Conservation (phyloP, 352 stramenopile species). For the Phytophthora uliginosa region DNA sequence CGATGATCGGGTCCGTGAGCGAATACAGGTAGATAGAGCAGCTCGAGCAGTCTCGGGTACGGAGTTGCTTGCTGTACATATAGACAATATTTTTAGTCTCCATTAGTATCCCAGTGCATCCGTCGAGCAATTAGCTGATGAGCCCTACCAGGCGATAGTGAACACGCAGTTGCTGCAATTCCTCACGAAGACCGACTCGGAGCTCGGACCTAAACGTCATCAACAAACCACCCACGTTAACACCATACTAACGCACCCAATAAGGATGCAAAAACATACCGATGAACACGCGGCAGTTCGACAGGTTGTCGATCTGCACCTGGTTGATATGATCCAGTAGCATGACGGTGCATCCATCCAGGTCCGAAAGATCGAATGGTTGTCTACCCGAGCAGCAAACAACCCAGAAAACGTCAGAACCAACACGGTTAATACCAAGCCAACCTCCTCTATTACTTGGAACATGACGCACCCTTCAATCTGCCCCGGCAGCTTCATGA, state of each 20-base stretch:
- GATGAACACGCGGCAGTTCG: conserved; percentile 90
- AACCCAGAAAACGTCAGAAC: neutral
- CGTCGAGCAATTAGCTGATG: neutral
- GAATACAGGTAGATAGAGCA: conserved; percentile 92
- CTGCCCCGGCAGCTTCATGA: conserved; percentile 85
- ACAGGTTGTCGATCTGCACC: conserved; percentile 93
- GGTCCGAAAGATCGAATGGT: conserved; percentile 90
- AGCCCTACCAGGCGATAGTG: conserved; percentile 83
- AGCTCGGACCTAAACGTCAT: conserved; percentile 59
- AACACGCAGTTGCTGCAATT: conserved; percentile 93
- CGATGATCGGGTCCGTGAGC: conserved; percentile 94
- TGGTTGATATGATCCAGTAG: conserved; percentile 92
- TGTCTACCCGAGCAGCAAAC: conserved; percentile 49
- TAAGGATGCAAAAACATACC: conserved; percentile 23
- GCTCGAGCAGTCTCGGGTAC: conserved; percentile 85
- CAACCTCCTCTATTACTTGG: neutral
- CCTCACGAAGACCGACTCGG: conserved; percentile 92
- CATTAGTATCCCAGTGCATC: neutral
- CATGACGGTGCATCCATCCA: conserved; percentile 84
- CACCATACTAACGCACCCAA: neutral
- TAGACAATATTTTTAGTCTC: neutral
- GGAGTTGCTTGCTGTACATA: conserved; percentile 85
- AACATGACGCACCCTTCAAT: conserved; percentile 62
- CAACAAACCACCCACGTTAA: neutral
- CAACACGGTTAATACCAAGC: neutral